Percentiles rank a stretch among this genome's conserved stretches.
Evolutionary conservation across 768 basidiomycete genomes (phyloP).

Genomic region (Phylloporus rhodoxanthus): DNA sequence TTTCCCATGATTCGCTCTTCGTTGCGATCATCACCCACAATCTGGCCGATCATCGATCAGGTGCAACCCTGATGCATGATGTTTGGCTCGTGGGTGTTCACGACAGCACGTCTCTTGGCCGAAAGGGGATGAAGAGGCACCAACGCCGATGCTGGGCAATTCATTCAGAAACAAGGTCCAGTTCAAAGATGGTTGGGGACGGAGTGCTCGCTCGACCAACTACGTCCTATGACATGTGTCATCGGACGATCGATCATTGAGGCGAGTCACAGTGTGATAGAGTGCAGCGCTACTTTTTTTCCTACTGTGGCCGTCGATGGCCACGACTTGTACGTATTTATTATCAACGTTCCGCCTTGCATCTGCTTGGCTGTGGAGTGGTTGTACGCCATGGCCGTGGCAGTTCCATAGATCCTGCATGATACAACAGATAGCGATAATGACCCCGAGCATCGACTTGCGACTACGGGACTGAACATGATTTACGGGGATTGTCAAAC

Average conservation of each 20-base stretch:
- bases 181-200: neutral
- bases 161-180: neutral
- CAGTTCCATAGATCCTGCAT: neutral
- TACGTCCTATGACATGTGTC: neutral
- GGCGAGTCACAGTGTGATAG: neutral
- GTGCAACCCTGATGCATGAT: neutral
- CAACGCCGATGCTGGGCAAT: neutral
- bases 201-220: neutral
- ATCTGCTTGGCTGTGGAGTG: neutral
- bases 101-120: neutral
- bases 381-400: neutral
- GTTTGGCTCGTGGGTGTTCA: neutral
- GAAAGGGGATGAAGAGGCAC: neutral
- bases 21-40: neutral
- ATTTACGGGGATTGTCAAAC: neutral
- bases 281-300: neutral
- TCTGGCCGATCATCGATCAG: neutral
- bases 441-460: neutral
- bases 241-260: neutral
- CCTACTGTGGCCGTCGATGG: neutral
- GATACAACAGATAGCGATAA: neutral
- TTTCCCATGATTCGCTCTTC: neutral
- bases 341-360: neutral
- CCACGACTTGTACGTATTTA: neutral
- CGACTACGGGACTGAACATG: neutral